These are phyloP conservation scores for Didymella pomorum DNA, from an alignment of 2,329 filamentous ascomycete genomes.

Conservation along the genomic window DNA sequence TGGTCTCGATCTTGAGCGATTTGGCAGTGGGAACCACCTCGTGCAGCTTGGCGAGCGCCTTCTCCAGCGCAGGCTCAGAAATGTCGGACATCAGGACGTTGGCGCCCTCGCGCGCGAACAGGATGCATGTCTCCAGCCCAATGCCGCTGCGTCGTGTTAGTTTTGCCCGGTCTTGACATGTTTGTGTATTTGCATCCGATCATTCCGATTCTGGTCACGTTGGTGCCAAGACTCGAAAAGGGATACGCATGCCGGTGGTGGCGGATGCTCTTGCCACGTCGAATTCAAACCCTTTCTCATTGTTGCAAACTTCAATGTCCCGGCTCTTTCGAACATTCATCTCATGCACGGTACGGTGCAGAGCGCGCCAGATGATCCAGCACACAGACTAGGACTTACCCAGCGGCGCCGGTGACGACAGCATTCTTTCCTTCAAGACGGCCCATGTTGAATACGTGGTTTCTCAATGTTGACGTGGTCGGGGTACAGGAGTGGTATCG, in stretches of 20 bases:
- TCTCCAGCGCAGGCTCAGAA: constrained; percentile 77
- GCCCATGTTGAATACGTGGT: constrained; percentile 49
- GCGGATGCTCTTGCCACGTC: constrained; percentile 6
- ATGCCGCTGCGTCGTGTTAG: constrained; percentile 71
- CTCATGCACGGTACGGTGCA: neutral
- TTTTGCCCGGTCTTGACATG: neutral
- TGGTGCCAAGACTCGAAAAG: constrained; percentile 6
- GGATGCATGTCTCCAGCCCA: constrained; percentile 88
- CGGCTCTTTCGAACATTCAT: neutral
- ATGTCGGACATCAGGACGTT: constrained; percentile 87
- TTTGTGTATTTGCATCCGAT: neutral
- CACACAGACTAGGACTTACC: constrained; percentile 65
- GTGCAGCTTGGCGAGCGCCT: constrained; percentile 77
- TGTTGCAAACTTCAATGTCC: neutral
- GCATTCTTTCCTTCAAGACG: constrained; percentile 72
- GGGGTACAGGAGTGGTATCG: constrained; percentile 13
- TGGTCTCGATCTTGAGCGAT: constrained; percentile 64
- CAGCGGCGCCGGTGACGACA: constrained; percentile 84
- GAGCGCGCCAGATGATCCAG: neutral
- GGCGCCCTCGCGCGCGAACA: constrained; percentile 89
- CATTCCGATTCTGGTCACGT: neutral
- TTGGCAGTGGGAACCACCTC: constrained; percentile 69
- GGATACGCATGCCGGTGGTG: neutral
- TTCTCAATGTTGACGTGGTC: constrained; percentile 11
- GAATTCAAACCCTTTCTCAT: neutral